Evolutionary conservation across 257 asterid genomes (phyloP).

Genomic region (Gentiana dahurica): DNA sequence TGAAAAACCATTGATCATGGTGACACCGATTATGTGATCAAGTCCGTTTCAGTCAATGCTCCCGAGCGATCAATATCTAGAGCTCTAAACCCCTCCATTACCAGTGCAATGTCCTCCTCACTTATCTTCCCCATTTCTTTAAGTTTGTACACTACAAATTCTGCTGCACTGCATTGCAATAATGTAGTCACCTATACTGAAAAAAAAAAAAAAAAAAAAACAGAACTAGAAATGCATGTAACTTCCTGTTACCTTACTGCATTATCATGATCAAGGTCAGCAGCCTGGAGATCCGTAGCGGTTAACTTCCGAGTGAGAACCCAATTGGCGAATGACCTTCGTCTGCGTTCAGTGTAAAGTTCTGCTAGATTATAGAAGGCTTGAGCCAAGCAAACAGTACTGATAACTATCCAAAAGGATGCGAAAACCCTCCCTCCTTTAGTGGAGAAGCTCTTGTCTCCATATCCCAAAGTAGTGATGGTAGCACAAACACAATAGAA

Average conservation of each 20-base stretch:
- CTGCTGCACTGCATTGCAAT: slow-evolving; percentile 56
- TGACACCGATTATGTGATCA: no score
- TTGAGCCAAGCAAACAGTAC: slow-evolving; percentile 75
- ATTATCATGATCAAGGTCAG: slow-evolving; percentile 66
- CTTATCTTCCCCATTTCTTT: slow-evolving; percentile 74
- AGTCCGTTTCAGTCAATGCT: slow-evolving; percentile 44
- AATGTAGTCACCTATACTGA: no score
- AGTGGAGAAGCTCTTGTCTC: slow-evolving; percentile 79
- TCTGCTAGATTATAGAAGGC: slow-evolving; percentile 56
- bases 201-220: no score
- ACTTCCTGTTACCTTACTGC: slow-evolving; percentile 75
- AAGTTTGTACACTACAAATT: slow-evolving; percentile 58
- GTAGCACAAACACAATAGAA: slow-evolving; percentile 74
- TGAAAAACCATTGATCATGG: no score
- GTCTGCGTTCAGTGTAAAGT: slow-evolving; percentile 49
- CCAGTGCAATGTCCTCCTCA: slow-evolving; percentile 47
- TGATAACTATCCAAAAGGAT: slow-evolving; percentile 58
- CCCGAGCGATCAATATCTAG: slow-evolving; percentile 71
- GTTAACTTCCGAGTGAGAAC: slow-evolving; percentile 59
- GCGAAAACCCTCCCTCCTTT: slow-evolving; percentile 60
- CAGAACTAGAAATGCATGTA: no score
- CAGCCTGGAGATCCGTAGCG: slow-evolving; percentile 61
- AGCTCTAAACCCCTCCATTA: slow-evolving; percentile 49
- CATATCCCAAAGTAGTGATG: slow-evolving; percentile 75
- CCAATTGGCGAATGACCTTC: slow-evolving; percentile 40